A percentile compares a stretch with the other conserved stretches of the same genome.
phyloP scores from a whole-genome alignment of 176 grass and related monocot genomes.

The Eremochloa ophiuroides region DNA sequence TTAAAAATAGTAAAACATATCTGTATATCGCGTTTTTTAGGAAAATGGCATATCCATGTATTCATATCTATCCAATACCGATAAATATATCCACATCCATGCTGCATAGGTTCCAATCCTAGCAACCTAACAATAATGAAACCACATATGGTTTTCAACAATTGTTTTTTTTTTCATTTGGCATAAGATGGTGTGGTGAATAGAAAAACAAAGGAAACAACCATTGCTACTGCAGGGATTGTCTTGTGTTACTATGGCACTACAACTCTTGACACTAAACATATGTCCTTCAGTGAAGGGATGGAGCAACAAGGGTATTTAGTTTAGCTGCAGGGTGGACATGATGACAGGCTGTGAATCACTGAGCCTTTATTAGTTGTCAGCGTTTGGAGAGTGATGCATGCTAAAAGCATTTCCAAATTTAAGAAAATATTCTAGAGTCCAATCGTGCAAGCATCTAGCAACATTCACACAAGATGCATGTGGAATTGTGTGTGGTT shows the following conservation, averaged over 20 bases:
- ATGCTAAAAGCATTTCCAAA: not conserved
- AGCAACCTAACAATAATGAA: not conserved
- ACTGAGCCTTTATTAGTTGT: not conserved
- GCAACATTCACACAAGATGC: not conserved
- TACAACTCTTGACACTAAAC: not conserved
- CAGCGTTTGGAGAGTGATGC: not conserved
- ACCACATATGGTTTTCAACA: not conserved
- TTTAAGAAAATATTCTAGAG: not conserved
- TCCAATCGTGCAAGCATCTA: not conserved
- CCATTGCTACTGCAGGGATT: not conserved
- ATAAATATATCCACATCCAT: too few relatives aligned
- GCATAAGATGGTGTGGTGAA: not conserved
- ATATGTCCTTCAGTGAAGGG: conserved; percentile 5
- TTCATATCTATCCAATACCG: too few relatives aligned
- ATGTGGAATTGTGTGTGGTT: not conserved
- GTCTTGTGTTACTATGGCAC: not conserved
- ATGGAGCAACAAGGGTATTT: not conserved
- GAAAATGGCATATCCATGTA: too few relatives aligned
- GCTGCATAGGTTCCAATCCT: not conserved
- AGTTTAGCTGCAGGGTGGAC: not conserved
- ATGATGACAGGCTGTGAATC: not conserved
- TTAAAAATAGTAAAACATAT: too few relatives aligned
- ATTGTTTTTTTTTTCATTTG: not conserved
- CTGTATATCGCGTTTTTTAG: too few relatives aligned
- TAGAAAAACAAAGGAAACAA: not conserved